These are phyloP conservation scores for Mycena metata DNA, from an alignment of 768 basidiomycete species.

Conservation along the genomic window DNA sequence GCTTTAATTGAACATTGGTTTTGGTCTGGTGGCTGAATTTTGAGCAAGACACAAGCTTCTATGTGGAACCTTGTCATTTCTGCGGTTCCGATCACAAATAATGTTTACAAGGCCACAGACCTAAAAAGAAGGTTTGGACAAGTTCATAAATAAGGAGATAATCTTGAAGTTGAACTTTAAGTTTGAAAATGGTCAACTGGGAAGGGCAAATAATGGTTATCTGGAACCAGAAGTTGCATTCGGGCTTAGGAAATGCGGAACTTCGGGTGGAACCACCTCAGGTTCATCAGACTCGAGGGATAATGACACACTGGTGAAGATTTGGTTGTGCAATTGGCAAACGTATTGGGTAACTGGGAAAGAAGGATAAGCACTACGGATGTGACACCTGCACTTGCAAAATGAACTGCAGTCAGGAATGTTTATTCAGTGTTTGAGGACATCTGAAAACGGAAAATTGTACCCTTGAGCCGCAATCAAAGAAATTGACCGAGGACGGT, in stretches of 20 bases:
- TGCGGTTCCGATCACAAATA: background rate
- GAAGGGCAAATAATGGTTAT: no score
- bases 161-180: no score
- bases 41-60: constrained; percentile 7
- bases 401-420: background rate
- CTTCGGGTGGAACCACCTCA: no score
- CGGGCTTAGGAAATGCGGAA: no score
- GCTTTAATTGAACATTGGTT: no score
- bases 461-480: background rate
- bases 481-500: no score
- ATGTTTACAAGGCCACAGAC: no score
- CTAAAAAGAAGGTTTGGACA: no score
- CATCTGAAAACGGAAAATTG: background rate
- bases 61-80: background rate
- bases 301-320: background rate
- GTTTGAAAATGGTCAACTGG: no score
- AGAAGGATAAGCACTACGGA: background rate
- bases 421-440: constrained; percentile 1
- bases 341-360: background rate
- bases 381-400: background rate
- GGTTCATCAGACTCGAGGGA: background rate
- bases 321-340: background rate
- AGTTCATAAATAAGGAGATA: no score
- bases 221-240: no score
- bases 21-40: background rate